Percentiles rank a stretch among this genome's conserved stretches.
These are phyloP conservation scores for Aspergillus sp. DNA, from an alignment of 2,329 filamentous ascomycete species.

Conservation along the genomic window DNA sequence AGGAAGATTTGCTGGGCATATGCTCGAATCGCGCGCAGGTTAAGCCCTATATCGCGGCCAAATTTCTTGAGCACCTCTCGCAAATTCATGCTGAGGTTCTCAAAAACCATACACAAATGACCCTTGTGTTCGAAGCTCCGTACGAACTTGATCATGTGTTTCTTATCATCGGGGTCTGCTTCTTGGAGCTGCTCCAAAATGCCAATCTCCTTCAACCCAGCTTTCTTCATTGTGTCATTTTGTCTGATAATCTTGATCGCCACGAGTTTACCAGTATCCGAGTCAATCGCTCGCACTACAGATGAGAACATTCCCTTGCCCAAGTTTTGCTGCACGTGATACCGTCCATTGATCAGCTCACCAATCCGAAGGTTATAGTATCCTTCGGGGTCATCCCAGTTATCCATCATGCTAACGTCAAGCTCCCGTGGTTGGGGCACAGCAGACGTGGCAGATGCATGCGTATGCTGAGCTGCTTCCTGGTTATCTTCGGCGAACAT, in stretches of 20 bases:
- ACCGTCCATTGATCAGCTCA: slow-evolving; percentile 84
- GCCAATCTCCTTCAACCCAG: slow-evolving; percentile 89
- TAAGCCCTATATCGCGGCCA: slow-evolving; percentile 90
- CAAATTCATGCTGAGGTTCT: slow-evolving; percentile 88
- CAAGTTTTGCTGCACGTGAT: slow-evolving; percentile 82
- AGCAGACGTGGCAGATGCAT: slow-evolving; percentile 51
- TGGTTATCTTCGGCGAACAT: slow-evolving; percentile 81
- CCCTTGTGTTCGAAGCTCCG: slow-evolving; percentile 90
- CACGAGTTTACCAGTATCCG: slow-evolving; percentile 71
- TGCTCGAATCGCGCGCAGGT: slow-evolving; percentile 78
- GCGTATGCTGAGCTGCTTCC: slow-evolving; percentile 51
- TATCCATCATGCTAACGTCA: slow-evolving; percentile 78
- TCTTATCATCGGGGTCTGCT: slow-evolving; percentile 83
- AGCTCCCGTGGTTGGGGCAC: slow-evolving; percentile 57
- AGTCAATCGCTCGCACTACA: slow-evolving; percentile 84
- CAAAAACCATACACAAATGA: slow-evolving; percentile 95
- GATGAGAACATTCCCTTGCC: slow-evolving; percentile 96
- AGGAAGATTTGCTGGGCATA: slow-evolving; percentile 96
- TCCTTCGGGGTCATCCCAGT: slow-evolving; percentile 89
- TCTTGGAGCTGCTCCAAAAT: slow-evolving; percentile 85
- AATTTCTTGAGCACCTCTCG: slow-evolving; percentile 95
- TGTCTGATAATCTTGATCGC: slow-evolving; percentile 98
- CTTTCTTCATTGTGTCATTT: slow-evolving; percentile 88
- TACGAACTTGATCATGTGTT: slow-evolving; percentile 86
- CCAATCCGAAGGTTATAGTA: slow-evolving; percentile 95